A percentile compares a stretch with the other conserved stretches of the same genome.
Evolutionary conservation across 192 early-diverging fungal genomes (phyloP).

Genomic region (Oehlia diaphana): DNA sequence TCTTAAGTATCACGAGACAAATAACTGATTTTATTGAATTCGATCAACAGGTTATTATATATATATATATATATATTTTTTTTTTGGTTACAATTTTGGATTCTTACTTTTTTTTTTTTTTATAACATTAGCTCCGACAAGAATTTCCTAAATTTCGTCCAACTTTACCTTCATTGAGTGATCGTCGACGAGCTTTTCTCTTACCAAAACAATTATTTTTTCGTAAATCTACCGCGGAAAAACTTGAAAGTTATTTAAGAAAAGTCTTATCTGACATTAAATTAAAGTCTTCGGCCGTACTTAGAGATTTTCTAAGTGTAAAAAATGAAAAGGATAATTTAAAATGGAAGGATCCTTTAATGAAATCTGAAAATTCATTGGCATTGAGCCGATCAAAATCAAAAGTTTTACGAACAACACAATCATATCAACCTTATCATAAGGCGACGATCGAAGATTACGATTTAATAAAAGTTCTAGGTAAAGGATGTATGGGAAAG

Average conservation of each 20-base stretch:
- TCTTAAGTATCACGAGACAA: slow-evolving; percentile 44
- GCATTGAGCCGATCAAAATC: neutral
- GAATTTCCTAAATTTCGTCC: slow-evolving; percentile 47
- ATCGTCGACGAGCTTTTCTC: slow-evolving; percentile 40
- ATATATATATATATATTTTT: too few species aligned
- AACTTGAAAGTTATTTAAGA: slow-evolving; percentile 49
- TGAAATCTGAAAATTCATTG: neutral
- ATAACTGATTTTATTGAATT: slow-evolving; percentile 54
- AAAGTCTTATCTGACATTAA: slow-evolving; percentile 40
- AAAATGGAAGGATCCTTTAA: slow-evolving; percentile 38
- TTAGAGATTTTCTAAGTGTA: slow-evolving; percentile 51
- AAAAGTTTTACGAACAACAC: slow-evolving; percentile 26
- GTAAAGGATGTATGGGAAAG: slow-evolving; percentile 64
- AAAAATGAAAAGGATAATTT: slow-evolving; percentile 50
- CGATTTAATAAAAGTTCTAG: slow-evolving; percentile 55
- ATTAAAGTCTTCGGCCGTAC: slow-evolving; percentile 40
- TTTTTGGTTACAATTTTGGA: neutral
- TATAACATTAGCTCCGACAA: slow-evolving; percentile 32
- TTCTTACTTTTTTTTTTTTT: neutral
- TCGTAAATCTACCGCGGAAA: slow-evolving; percentile 48
- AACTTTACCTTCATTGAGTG: slow-evolving; percentile 37
- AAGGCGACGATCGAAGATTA: slow-evolving; percentile 48
- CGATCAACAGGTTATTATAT: slow-evolving; percentile 41
- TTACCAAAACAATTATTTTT: slow-evolving; percentile 41
- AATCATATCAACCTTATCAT: slow-evolving; percentile 33